Conservation (phyloP, 306 rosid species). For the Prunus dulcis region DNA sequence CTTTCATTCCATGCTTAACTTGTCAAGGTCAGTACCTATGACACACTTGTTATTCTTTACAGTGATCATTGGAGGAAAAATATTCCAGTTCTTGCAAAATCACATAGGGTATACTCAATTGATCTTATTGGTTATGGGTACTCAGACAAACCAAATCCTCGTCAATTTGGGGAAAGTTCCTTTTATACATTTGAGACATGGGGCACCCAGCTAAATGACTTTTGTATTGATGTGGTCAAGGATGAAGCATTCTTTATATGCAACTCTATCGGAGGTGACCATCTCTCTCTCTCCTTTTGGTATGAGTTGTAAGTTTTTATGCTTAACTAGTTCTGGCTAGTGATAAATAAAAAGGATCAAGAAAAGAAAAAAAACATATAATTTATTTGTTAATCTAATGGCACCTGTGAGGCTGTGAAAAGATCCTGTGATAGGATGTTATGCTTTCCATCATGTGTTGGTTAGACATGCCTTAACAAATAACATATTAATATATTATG, state of each 20-base stretch:
- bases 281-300: not conserved
- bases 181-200: constrained; percentile 92
- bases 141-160: constrained; percentile 93
- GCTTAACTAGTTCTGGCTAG: no score
- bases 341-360: no score
- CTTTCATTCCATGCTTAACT: constrained; percentile 15
- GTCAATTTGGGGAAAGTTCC: constrained; percentile 44
- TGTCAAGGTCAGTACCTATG: constrained; percentile 25
- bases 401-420: not conserved
- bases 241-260: constrained; percentile 81
- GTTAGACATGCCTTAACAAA: no score
- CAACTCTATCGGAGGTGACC: constrained; percentile 91
- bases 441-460: no score
- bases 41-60: constrained; percentile 36
- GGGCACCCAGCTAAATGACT: constrained; percentile 86
- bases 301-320: not conserved
- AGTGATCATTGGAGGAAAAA: constrained; percentile 99
- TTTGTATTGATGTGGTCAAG: constrained; percentile 66
- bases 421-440: no score
- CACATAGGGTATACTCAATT: constrained; percentile 73
- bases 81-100: constrained; percentile 61
- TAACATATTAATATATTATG: no score
- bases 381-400: not conserved
- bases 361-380: no score
- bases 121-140: constrained; percentile 99